Evolutionary conservation across 192 early-diverging fungal genomes (phyloP).

Genomic region (Funneliformis geosporum): DNA sequence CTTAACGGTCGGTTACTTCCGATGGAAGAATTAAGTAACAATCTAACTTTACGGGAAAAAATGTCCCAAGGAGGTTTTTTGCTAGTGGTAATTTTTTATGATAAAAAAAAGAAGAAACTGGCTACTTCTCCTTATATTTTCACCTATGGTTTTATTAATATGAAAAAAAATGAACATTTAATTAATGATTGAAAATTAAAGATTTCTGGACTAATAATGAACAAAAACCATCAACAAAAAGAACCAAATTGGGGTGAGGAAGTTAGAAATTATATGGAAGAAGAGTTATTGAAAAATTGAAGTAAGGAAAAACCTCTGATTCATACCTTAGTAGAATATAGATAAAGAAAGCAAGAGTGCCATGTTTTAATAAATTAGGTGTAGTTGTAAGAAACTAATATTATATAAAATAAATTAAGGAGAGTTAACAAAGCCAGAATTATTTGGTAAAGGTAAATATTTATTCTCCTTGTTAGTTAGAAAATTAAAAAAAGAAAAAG

Average conservation of each 20-base stretch:
- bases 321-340: neutral
- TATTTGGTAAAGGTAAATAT: too few relatives aligned
- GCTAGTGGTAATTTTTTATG: slow-evolving; percentile 7
- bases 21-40: neutral
- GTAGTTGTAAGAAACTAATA: too few relatives aligned
- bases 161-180: slow-evolving; percentile 18
- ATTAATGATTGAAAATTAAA: slow-evolving; percentile 8
- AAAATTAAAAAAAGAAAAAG: too few relatives aligned
- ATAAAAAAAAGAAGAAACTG: neutral
- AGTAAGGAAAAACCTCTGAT: slow-evolving; percentile 19
- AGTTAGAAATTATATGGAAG: neutral
- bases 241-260: neutral
- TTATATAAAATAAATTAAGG: too few relatives aligned
- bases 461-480: too few relatives aligned
- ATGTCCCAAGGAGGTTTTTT: slow-evolving; percentile 4
- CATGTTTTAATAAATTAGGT: too few relatives aligned
- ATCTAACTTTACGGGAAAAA: slow-evolving; percentile 3
- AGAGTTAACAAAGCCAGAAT: too few relatives aligned
- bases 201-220: too few relatives aligned
- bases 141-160: slow-evolving; percentile 28
- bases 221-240: neutral
- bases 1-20: neutral
- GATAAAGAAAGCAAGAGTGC: too few relatives aligned
- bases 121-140: slow-evolving; percentile 14
- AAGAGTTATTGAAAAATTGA: slow-evolving; percentile 16